phyloP scores from a whole-genome alignment of 768 basidiomycete species.

The Atractiella rhizophila region DNA sequence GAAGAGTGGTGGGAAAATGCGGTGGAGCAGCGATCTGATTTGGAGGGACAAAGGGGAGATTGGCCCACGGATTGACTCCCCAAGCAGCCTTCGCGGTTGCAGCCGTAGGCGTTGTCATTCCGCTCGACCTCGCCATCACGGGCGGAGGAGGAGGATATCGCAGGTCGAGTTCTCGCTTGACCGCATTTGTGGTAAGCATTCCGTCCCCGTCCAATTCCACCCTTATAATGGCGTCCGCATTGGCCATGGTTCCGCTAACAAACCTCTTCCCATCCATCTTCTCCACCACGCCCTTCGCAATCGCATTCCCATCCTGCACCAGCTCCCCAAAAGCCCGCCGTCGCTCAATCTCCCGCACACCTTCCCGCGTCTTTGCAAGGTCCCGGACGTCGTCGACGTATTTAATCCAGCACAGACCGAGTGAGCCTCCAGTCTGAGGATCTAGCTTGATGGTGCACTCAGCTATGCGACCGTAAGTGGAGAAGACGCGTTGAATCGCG shows the following conservation, averaged over 20 bases:
- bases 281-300: background rate
- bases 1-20: background rate
- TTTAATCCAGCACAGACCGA: slow-evolving; percentile 56
- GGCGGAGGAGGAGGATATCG: background rate
- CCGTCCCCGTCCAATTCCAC: slow-evolving; percentile 63
- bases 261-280: slow-evolving; percentile 16
- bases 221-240: slow-evolving; percentile 28
- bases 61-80: background rate
- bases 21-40: background rate
- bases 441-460: slow-evolving; percentile 58
- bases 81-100: background rate
- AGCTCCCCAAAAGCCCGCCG: no score
- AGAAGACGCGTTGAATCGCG: slow-evolving; percentile 41
- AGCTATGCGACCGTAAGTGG: slow-evolving; percentile 34
- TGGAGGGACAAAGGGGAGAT: background rate
- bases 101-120: background rate
- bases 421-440: slow-evolving; percentile 46
- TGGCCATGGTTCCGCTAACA: slow-evolving; percentile 17
- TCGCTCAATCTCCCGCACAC: no score
- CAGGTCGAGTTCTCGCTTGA: slow-evolving; percentile 30
- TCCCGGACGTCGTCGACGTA: slow-evolving; percentile 23
- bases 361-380: no score
- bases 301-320: background rate
- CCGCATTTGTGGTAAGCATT: slow-evolving; percentile 34
- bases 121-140: background rate